Conservation (phyloP, 1,284 basidiomycete genomes). For the Coniophora puteana region DNA sequence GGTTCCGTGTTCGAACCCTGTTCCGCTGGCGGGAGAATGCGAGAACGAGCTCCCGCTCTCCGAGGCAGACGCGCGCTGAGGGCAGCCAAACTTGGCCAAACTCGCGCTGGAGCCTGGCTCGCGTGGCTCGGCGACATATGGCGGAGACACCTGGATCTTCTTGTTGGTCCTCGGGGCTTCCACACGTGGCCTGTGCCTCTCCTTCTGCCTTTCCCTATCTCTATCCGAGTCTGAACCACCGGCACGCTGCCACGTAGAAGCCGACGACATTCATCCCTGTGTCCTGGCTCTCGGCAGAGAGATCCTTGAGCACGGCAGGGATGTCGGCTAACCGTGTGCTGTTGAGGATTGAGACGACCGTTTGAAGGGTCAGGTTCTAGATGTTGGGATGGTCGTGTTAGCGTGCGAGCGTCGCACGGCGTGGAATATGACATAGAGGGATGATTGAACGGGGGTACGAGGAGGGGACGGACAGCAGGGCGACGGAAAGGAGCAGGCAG, state of each 20-base stretch:
- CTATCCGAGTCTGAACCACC: not conserved
- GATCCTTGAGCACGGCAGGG: constrained; percentile 66
- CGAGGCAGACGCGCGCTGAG: constrained; percentile 23
- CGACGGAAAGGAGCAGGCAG: constrained; percentile 1
- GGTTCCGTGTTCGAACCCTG: constrained; percentile 9
- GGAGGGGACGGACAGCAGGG: constrained; percentile 1
- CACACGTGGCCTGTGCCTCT: constrained; percentile 23
- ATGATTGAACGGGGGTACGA: too few species aligned
- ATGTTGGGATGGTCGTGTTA: too few species aligned
- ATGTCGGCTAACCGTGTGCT: constrained; percentile 94
- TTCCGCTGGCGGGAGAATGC: too few species aligned
- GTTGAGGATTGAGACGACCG: constrained; percentile 91
- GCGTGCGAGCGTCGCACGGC: too few species aligned
- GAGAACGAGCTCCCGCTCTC: constrained; percentile 10
- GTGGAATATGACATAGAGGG: not conserved
- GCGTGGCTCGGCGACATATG: constrained; percentile 34
- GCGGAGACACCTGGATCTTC: constrained; percentile 37
- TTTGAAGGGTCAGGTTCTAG: constrained; percentile 76
- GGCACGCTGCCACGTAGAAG: constrained; percentile 8
- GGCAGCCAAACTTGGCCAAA: constrained; percentile 18
- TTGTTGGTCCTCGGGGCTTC: constrained; percentile 31
- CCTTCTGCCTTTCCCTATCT: not conserved
- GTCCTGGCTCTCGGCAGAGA: constrained; percentile 83
- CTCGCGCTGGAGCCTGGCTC: constrained; percentile 35
- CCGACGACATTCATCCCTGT: constrained; percentile 78